Evolutionary conservation across 176 grass and related monocot species (phyloP).

Genomic region (Bothriochloa decipiens): DNA sequence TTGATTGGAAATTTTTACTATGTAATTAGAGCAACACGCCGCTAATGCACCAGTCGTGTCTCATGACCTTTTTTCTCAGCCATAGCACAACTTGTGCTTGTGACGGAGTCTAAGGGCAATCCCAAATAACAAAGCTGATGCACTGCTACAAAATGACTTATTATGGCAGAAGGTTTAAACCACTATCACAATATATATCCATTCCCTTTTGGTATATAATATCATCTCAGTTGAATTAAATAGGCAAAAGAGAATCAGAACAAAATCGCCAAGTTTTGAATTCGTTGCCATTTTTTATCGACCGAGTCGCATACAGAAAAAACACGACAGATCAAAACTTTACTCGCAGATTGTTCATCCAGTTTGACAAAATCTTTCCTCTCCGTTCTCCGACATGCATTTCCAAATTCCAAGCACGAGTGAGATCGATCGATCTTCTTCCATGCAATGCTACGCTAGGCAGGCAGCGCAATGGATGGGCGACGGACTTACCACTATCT

Average conservation of each 20-base stretch:
- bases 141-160: neutral
- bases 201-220: neutral
- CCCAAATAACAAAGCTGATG: neutral
- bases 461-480: neutral
- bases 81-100: neutral
- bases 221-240: neutral
- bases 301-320: neutral
- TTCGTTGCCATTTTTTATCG: too few species aligned
- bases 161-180: neutral
- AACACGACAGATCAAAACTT: constrained; percentile 24
- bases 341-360: constrained; percentile 4
- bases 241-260: neutral
- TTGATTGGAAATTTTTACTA: neutral
- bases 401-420: constrained; percentile 13
- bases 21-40: neutral
- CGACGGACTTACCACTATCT: neutral
- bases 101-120: neutral
- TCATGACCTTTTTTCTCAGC: neutral
- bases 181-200: neutral
- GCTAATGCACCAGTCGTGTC: neutral
- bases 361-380: neutral
- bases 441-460: neutral
- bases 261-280: neutral
- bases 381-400: neutral
- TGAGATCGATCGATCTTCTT: neutral